Conservation (phyloP, 2,329 filamentous ascomycete species). For the Calonectria fujianensis region DNA sequence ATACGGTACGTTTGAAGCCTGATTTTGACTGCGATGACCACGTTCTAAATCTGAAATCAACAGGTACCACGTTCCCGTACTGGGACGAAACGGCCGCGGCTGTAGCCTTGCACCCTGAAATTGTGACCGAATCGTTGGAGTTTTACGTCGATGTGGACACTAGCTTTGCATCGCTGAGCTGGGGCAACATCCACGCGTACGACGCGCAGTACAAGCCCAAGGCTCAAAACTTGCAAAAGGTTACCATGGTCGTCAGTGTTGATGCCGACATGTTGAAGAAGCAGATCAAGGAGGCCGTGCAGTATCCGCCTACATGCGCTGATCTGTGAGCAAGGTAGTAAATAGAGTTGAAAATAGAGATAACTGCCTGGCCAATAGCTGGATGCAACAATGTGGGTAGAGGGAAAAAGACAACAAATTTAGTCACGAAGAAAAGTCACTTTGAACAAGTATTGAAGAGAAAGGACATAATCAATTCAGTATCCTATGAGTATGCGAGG, state of each 20-base stretch:
- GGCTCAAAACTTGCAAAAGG: constrained; percentile 14
- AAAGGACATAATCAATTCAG: constrained; percentile 51
- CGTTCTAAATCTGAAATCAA: neutral
- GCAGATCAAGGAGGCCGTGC: constrained; percentile 15
- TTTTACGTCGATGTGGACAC: constrained; percentile 18
- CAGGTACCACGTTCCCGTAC: constrained; percentile 7
- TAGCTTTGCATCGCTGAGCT: constrained; percentile 9
- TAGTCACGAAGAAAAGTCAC: neutral
- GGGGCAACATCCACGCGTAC: constrained; percentile 14
- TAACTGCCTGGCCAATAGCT: neutral
- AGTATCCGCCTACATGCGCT: constrained; percentile 13
- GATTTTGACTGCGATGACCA: neutral
- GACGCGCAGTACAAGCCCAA: constrained; percentile 8
- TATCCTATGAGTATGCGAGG: constrained; percentile 47
- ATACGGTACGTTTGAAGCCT: neutral
- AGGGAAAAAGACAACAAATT: neutral
- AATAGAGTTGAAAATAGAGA: neutral
- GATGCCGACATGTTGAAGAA: constrained; percentile 15
- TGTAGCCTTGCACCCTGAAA: constrained; percentile 5
- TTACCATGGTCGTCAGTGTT: constrained; percentile 13
- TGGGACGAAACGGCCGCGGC: constrained; percentile 15
- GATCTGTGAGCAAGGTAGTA: neutral
- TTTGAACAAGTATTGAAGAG: constrained; percentile 40
- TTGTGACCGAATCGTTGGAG: constrained; percentile 8
- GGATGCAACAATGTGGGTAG: neutral